Evolutionary conservation across 805 yeast genomes (phyloP).

Genomic region (Ascoidea tarda): DNA sequence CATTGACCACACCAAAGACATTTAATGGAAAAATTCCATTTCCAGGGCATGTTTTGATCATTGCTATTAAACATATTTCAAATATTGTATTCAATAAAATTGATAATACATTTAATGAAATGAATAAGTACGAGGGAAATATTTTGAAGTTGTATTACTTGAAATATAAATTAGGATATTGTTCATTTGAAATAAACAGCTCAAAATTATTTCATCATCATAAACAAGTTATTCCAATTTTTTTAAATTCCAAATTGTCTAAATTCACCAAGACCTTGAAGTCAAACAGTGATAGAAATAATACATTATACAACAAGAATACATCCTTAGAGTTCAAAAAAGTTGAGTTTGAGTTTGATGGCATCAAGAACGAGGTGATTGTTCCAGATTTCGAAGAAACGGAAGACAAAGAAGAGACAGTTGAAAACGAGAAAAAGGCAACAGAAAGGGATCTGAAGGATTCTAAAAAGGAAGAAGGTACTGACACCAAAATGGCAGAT

Average conservation of each 20-base stretch:
- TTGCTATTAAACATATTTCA: slow-evolving; percentile 67
- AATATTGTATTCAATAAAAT: slow-evolving; percentile 15
- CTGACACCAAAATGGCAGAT: no score
- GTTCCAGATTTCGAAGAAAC: slow-evolving; percentile 19
- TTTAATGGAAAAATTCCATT: slow-evolving; percentile 29
- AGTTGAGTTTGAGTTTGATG: slow-evolving; percentile 1
- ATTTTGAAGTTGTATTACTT: slow-evolving; percentile 33
- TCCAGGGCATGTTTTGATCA: slow-evolving; percentile 71
- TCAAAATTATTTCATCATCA: slow-evolving; percentile 58
- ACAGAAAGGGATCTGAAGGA: no score
- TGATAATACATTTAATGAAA: slow-evolving; percentile 28
- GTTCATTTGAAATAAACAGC: slow-evolving; percentile 60
- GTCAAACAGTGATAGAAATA: slow-evolving; percentile 18
- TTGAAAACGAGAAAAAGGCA: neutral
- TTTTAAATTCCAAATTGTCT: slow-evolving; percentile 24
- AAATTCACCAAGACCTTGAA: slow-evolving; percentile 32
- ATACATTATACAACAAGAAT: neutral
- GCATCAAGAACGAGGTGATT: slow-evolving; percentile 19
- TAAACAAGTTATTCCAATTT: slow-evolving; percentile 61
- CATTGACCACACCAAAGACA: slow-evolving; percentile 38
- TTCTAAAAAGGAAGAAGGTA: no score
- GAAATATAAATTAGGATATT: slow-evolving; percentile 30
- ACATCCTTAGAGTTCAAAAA: slow-evolving; percentile 17
- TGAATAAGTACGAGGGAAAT: slow-evolving; percentile 29
- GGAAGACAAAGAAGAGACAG: slow-evolving; percentile 9